phyloP scores from a whole-genome alignment of 176 grass and related monocot species.

The Bromus sterilis region DNA sequence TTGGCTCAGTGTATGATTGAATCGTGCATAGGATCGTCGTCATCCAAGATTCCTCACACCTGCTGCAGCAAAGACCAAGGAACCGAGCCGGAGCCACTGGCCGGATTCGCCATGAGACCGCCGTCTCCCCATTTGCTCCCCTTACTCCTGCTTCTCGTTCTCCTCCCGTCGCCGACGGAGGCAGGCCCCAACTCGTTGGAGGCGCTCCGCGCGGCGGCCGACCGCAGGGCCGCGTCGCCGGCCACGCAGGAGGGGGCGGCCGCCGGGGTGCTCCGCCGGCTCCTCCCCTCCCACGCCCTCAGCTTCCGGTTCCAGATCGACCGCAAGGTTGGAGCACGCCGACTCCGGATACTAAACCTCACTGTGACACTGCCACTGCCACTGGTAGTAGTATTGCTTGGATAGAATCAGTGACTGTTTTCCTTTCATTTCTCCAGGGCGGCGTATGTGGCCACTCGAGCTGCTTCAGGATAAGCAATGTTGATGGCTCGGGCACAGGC shows the following conservation, averaged over 20 bases:
- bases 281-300: slow-evolving; percentile 48
- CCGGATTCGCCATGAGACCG: slow-evolving; percentile 26
- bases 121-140: neutral
- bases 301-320: slow-evolving; percentile 87
- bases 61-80: neutral
- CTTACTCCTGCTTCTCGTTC: slow-evolving; percentile 18
- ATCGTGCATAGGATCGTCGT: neutral
- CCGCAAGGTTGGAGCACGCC: slow-evolving; percentile 39
- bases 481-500: slow-evolving; percentile 16
- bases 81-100: neutral
- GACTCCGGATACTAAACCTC: neutral
- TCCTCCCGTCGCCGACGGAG: slow-evolving; percentile 1
- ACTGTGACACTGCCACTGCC: neutral
- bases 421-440: slow-evolving; percentile 31
- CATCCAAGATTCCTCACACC: neutral
- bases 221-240: slow-evolving; percentile 41
- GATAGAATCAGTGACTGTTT: neutral
- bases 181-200: neutral
- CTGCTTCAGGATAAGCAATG: slow-evolving; percentile 81
- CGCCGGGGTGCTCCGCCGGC: slow-evolving; percentile 42
- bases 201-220: slow-evolving; percentile 14
- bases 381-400: neutral
- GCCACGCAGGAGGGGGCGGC: slow-evolving; percentile 52
- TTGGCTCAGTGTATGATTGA: too few species aligned
- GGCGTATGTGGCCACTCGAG: slow-evolving; percentile 44